Percentiles rank a stretch among this genome's conserved stretches.
These are phyloP conservation scores for Rhizomucor pusillus DNA, from an alignment of 371 early-diverging fungal genomes.

Conservation along the genomic window DNA sequence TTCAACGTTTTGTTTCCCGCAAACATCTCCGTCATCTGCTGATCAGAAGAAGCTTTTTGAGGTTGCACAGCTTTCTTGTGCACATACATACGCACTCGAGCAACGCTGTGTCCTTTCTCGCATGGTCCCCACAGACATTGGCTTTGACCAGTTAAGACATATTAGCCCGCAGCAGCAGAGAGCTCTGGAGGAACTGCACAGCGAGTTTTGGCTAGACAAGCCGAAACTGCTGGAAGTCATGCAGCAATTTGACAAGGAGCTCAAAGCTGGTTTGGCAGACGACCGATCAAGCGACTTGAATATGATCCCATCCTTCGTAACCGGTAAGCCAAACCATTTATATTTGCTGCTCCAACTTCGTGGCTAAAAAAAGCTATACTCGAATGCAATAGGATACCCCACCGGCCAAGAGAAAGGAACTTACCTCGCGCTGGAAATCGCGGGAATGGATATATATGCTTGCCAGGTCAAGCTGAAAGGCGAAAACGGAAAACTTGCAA, in stretches of 20 bases:
- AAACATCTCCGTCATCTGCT: too few species aligned
- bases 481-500: constrained; percentile 44
- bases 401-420: constrained; percentile 84
- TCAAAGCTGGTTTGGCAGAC: constrained; percentile 38
- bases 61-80: too few species aligned
- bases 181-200: constrained; percentile 29
- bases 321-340: constrained; percentile 28
- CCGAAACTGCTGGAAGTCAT: constrained; percentile 23
- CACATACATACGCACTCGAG: too few species aligned
- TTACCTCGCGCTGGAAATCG: constrained; percentile 91
- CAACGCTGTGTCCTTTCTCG: too few species aligned
- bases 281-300: constrained; percentile 48
- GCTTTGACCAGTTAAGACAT: constrained; percentile 5
- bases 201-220: constrained; percentile 26
- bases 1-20: too few species aligned
- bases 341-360: too few species aligned
- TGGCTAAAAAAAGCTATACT: too few species aligned
- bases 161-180: constrained; percentile 9
- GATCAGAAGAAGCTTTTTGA: too few species aligned
- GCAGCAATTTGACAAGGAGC: constrained; percentile 28
- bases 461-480: constrained; percentile 52
- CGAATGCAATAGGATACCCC: constrained; percentile 63
- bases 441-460: constrained; percentile 70
- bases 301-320: constrained; percentile 53
- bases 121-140: constrained; percentile 2